Conservation (phyloP, 108 stramenopile genomes). For the Nitzschia sp. region DNA sequence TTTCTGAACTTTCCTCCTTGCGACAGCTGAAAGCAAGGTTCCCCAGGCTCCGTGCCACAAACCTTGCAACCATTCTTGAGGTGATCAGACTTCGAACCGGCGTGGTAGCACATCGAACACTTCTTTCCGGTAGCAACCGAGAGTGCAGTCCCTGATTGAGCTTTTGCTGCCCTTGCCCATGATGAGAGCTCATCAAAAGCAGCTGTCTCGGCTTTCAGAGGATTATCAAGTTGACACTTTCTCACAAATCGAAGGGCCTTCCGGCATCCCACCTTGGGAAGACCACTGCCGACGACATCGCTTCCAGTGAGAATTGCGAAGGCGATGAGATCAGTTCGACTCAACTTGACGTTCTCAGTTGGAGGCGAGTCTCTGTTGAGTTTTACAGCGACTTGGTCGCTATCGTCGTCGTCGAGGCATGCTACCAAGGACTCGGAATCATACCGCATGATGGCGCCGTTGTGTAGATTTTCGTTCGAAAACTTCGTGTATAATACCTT, state of each 20-base stretch:
- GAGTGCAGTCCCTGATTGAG: background rate
- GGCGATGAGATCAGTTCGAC: conserved; percentile 66
- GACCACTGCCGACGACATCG: conserved; percentile 68
- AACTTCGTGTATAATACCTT: conserved; percentile 89
- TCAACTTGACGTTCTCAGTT: conserved; percentile 40
- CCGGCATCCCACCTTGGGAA: conserved; percentile 66
- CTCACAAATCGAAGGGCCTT: conserved; percentile 79
- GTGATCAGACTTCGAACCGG: conserved; percentile 62
- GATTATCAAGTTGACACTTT: conserved; percentile 60
- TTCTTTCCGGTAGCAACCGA: background rate
- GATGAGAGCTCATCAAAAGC: conserved; percentile 60
- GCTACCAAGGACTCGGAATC: conserved; percentile 47
- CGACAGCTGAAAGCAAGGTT: conserved; percentile 59
- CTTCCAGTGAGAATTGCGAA: conserved; percentile 82
- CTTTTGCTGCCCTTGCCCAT: conserved; percentile 45
- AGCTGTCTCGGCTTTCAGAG: conserved; percentile 40
- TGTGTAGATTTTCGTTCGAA: conserved; percentile 72
- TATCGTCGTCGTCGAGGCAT: conserved; percentile 29
- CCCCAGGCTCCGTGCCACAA: conserved; percentile 78
- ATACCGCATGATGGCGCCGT: conserved; percentile 64
- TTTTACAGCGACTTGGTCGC: conserved; percentile 12
- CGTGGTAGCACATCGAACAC: conserved; percentile 65
- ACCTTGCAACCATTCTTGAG: conserved; percentile 69
- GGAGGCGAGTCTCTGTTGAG: background rate
- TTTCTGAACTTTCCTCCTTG: conserved; percentile 56